Evolutionary conservation across 78 protist genomes (phyloP), one percentile per base, ranked within the genome.

Genomic region (Mastigamoeba balamuthi): DNA sequence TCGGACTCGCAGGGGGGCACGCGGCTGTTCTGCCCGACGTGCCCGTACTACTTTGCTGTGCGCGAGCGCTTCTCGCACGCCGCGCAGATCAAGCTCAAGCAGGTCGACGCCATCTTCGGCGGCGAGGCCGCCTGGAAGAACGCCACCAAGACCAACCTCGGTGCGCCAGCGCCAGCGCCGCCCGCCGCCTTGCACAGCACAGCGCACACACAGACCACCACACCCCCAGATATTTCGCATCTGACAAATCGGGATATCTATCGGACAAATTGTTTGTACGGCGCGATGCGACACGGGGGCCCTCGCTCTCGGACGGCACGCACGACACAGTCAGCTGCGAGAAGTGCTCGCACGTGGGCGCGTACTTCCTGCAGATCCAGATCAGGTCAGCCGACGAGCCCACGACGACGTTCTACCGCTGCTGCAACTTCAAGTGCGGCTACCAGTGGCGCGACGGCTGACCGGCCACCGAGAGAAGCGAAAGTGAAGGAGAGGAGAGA

Each of bases 381-480:
- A 70, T 71, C 8, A 58, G 88, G 4, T 48, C 74, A 0, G 83
- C 88, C 9, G 88, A 77, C 43, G 88, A 83, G 69, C 83, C 88
- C 3, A 72, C 41, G 78, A 71, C 84, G 4, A 70, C 66, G 4
- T 82, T 74, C 43, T 77, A 33, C 67, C 40, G 43, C 28, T 74
- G 78, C 40, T 27, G 25, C 25, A n/a, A n/a, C n/a, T n/a, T n/a
- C n/a, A 3, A 53, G 28, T 53, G 65, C 65, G 65, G 6, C 3
- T 3, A 53, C 65, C 3, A 53, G 2, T 53, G 65, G 65, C 65
- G 65, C 36, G 36, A 53, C 25, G 65, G 6, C 65, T n/a, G n/a
- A n/a, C n/a, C n/a, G n/a, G n/a, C n/a, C n/a, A n/a, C n/a, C n/a
- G n/a, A n/a, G n/a, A n/a, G n/a, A n/a, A n/a, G n/a, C n/a, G n/a